Percentiles rank a stretch among this genome's conserved stretches.
Evolutionary conservation across 305 asterid genomes (phyloP).

Genomic region (Fraxinus greggii): DNA sequence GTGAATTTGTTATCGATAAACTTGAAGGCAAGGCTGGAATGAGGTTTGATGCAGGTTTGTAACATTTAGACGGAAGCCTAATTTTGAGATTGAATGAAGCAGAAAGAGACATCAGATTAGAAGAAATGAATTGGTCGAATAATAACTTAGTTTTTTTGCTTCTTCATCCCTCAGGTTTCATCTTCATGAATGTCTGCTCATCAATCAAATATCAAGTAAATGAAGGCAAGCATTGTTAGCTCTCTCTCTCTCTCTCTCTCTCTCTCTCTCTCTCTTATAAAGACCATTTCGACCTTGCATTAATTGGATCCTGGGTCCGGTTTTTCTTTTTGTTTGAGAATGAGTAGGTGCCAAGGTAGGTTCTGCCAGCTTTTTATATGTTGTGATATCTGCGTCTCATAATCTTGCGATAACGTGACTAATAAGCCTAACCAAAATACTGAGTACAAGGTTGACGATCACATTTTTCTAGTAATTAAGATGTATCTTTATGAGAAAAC

Average conservation of each 20-base stretch:
- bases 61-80: conserved; percentile 28
- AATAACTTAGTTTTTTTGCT: neutral
- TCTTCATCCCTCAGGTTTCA: conserved; percentile 44
- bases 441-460: neutral
- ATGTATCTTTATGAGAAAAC: neutral
- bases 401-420: neutral
- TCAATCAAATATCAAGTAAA: conserved; percentile 13
- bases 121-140: neutral
- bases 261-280: neutral
- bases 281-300: neutral
- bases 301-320: neutral
- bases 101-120: conserved; percentile 43
- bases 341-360: neutral
- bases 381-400: neutral
- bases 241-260: too few species aligned
- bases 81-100: conserved; percentile 32
- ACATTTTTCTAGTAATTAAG: neutral
- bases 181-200: conserved; percentile 30
- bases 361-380: neutral
- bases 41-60: conserved; percentile 26
- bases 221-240: neutral
- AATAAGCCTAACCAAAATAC: neutral
- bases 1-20: conserved; percentile 33
- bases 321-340: neutral
- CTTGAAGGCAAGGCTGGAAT: conserved; percentile 24